Conservation (phyloP, 208 protist genomes). For the Herpetomonas samuelpessoai region DNA sequence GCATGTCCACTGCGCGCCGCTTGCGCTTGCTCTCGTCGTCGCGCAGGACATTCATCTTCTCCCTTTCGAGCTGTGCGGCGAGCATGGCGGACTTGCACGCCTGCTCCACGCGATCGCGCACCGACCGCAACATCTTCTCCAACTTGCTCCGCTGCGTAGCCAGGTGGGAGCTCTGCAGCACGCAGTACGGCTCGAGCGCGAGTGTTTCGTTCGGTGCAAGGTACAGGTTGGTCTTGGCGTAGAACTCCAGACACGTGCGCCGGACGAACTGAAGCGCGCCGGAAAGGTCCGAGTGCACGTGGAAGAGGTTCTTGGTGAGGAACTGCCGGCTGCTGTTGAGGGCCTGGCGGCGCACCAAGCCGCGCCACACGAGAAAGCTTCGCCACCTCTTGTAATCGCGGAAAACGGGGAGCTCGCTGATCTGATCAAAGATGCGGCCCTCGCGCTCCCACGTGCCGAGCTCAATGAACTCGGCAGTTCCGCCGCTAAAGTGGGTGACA, state of each 20-base stretch:
- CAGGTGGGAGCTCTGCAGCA: slow-evolving; percentile 46
- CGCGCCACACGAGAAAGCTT: slow-evolving; percentile 92
- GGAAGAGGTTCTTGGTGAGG: slow-evolving; percentile 86
- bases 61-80: slow-evolving; percentile 75
- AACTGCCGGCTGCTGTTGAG: slow-evolving; percentile 74
- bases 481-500: slow-evolving; percentile 92
- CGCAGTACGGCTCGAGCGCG: slow-evolving; percentile 71
- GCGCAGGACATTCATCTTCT: slow-evolving; percentile 63
- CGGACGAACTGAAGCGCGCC: slow-evolving; percentile 74
- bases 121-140: slow-evolving; percentile 81
- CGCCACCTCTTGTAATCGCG: slow-evolving; percentile 93
- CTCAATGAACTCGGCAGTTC: slow-evolving; percentile 92
- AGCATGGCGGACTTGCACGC: slow-evolving; percentile 92
- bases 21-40: slow-evolving; percentile 69
- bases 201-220: slow-evolving; percentile 62
- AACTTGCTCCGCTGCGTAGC: slow-evolving; percentile 55
- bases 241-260: slow-evolving; percentile 75
- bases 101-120: slow-evolving; percentile 85
- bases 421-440: slow-evolving; percentile 83
- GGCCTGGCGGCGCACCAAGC: slow-evolving; percentile 81
- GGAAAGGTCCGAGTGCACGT: slow-evolving; percentile 87
- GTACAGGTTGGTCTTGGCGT: slow-evolving; percentile 67
- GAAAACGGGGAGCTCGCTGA: slow-evolving; percentile 92
- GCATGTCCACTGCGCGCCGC: slow-evolving; percentile 76
- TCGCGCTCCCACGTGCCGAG: slow-evolving; percentile 93